Conservation (phyloP, 768 basidiomycete species). For the Suillus ampliporus region DNA sequence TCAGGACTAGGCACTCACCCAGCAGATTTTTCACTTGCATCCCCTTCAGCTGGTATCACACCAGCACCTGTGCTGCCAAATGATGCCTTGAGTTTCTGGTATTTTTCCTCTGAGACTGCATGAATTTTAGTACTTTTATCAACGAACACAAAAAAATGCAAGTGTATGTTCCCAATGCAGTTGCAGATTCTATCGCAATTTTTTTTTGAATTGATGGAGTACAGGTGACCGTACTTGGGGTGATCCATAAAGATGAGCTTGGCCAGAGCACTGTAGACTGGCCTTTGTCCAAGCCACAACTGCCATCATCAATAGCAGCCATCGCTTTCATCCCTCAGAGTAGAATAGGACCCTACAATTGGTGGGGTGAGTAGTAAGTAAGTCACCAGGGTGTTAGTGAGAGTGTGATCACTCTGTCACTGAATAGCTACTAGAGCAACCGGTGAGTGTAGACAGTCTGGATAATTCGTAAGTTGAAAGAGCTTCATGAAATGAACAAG, state of each 20-base stretch:
- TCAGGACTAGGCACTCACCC: neutral
- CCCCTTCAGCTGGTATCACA: neutral
- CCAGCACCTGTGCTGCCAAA: neutral
- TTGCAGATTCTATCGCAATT: neutral
- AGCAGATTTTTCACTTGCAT: neutral
- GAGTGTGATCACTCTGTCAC: neutral
- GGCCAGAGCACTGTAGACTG: neutral
- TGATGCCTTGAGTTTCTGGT: neutral
- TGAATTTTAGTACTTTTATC: neutral
- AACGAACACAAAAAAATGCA: neutral
- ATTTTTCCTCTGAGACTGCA: neutral
- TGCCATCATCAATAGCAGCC: neutral
- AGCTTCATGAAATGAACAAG: neutral
- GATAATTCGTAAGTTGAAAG: constrained; percentile 9
- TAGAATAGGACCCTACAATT: neutral
- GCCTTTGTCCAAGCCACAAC: neutral
- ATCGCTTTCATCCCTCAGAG: neutral
- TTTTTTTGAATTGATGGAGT: neutral
- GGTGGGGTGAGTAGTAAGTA: neutral
- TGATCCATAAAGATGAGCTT: neutral
- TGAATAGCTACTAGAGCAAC: constrained; percentile 58
- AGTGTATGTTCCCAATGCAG: neutral
- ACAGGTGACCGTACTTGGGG: neutral
- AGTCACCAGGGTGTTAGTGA: neutral
- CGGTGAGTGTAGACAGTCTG: constrained; percentile 77